Evolutionary conservation across 768 basidiomycete genomes (phyloP).

Genomic region (Auricularia cornea): DNA sequence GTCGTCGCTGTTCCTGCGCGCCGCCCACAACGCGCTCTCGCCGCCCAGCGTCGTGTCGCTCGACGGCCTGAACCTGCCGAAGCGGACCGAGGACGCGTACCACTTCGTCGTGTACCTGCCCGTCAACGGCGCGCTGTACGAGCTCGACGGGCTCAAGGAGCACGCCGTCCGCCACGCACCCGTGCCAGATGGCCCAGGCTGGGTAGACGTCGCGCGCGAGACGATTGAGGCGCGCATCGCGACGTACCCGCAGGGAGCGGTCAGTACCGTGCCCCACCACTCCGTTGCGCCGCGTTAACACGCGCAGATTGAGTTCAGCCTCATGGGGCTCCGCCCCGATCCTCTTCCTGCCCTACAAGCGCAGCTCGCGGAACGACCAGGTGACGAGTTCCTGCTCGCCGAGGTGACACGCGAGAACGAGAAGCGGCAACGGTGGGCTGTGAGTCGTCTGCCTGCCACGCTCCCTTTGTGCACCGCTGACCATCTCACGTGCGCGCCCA

Average conservation of each 20-base stretch:
- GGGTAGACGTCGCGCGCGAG: slow-evolving; percentile 74
- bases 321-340: slow-evolving; percentile 79
- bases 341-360: slow-evolving; percentile 61
- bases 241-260: slow-evolving; percentile 83
- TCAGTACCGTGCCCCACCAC: slow-evolving; percentile 39
- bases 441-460: slow-evolving; percentile 40
- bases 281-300: neutral
- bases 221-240: slow-evolving; percentile 83
- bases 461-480: too few species aligned
- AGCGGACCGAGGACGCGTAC: slow-evolving; percentile 74
- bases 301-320: slow-evolving; percentile 78
- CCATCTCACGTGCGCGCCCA: too few species aligned
- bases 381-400: slow-evolving; percentile 41
- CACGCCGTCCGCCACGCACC: slow-evolving; percentile 73
- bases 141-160: slow-evolving; percentile 84
- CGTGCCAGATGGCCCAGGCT: slow-evolving; percentile 63
- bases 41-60: slow-evolving; percentile 83
- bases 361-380: slow-evolving; percentile 44
- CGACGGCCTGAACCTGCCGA: slow-evolving; percentile 69
- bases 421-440: slow-evolving; percentile 76
- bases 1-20: slow-evolving; percentile 69
- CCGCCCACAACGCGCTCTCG: slow-evolving; percentile 89
- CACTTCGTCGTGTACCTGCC: slow-evolving; percentile 96
- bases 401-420: slow-evolving; percentile 58
- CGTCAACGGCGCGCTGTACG: slow-evolving; percentile 73